Evolutionary conservation across 1,284 basidiomycete species (phyloP).

Genomic region (Puccinia brachypodii): DNA sequence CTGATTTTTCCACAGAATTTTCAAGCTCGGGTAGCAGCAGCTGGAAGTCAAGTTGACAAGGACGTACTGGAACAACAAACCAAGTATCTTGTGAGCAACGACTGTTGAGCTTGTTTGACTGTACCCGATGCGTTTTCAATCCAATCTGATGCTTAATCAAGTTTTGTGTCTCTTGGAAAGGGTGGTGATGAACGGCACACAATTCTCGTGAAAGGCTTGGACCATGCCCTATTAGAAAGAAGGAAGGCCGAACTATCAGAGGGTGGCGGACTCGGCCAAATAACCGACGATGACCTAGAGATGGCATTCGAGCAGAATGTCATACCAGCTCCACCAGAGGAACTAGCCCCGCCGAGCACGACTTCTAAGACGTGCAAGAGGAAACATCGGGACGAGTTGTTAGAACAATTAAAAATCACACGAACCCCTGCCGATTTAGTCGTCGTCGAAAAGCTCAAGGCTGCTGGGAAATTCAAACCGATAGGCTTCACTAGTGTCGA

Average conservation of each 20-base stretch:
- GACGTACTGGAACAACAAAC: constrained; percentile 48
- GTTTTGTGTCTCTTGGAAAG: constrained; percentile 1
- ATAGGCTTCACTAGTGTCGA: constrained; percentile 21
- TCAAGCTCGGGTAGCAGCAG: constrained; percentile 47
- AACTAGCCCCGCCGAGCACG: background rate
- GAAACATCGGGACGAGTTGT: constrained; percentile 39
- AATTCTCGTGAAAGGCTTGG: constrained; percentile 47
- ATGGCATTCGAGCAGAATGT: constrained; percentile 28
- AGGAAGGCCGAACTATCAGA: constrained; percentile 43
- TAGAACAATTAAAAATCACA: constrained; percentile 24
- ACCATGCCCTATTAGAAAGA: constrained; percentile 47
- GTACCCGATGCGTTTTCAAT: background rate
- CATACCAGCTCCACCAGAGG: background rate
- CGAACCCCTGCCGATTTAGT: constrained; percentile 25
- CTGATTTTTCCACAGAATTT: constrained; percentile 24
- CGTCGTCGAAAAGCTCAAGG: constrained; percentile 47
- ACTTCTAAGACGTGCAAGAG: background rate
- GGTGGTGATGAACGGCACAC: constrained; percentile 49
- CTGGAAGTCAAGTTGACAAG: constrained; percentile 42
- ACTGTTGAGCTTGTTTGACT: background rate
- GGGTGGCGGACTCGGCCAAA: constrained; percentile 30
- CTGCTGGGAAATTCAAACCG: constrained; percentile 48
- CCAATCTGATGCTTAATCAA: constrained; percentile 20
- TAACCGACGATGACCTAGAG: constrained; percentile 45
- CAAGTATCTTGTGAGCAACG: constrained; percentile 42